Conservation (phyloP, 1,284 basidiomycete species). For the Golubevia sp. region DNA sequence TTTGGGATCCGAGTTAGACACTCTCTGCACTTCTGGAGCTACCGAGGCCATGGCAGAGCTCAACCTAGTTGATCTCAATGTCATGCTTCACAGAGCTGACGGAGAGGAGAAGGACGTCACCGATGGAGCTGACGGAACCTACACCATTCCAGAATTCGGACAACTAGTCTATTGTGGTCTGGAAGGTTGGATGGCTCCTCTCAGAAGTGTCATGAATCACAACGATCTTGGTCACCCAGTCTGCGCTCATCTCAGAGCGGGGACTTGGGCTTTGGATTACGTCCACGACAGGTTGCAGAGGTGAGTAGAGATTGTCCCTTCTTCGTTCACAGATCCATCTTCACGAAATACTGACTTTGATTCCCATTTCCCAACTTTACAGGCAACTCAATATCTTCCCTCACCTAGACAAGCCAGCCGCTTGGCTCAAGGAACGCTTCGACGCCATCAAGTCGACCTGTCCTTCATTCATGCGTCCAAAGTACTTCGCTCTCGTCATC, state of each 20-base stretch:
- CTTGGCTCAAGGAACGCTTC: constrained; percentile 45
- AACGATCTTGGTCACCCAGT: constrained; percentile 52
- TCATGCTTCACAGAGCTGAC: constrained; percentile 46
- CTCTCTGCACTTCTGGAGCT: constrained; percentile 30
- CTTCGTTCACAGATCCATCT: too few species aligned
- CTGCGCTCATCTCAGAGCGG: constrained; percentile 44
- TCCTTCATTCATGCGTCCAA: constrained; percentile 50
- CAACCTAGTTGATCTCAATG: constrained; percentile 45
- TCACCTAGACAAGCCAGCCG: constrained; percentile 25
- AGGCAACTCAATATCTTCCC: constrained; percentile 28
- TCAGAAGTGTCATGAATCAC: constrained; percentile 28
- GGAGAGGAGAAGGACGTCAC: constrained; percentile 51
- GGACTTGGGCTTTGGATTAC: constrained; percentile 50
- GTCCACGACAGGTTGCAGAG: constrained; percentile 13
- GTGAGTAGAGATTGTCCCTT: too few species aligned
- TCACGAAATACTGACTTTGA: not conserved
- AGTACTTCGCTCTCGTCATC: constrained; percentile 52
- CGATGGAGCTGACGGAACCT: constrained; percentile 38
- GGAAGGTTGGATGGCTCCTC: constrained; percentile 44
- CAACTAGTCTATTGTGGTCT: constrained; percentile 46
- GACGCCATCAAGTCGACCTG: constrained; percentile 34
- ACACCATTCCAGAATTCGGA: constrained; percentile 27
- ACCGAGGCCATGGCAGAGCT: constrained; percentile 36
- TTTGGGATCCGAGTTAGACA: constrained; percentile 32
- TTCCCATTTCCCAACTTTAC: not conserved